Conservation (phyloP, 1,284 basidiomycete species). For the Sanghuangporus baumii region DNA sequence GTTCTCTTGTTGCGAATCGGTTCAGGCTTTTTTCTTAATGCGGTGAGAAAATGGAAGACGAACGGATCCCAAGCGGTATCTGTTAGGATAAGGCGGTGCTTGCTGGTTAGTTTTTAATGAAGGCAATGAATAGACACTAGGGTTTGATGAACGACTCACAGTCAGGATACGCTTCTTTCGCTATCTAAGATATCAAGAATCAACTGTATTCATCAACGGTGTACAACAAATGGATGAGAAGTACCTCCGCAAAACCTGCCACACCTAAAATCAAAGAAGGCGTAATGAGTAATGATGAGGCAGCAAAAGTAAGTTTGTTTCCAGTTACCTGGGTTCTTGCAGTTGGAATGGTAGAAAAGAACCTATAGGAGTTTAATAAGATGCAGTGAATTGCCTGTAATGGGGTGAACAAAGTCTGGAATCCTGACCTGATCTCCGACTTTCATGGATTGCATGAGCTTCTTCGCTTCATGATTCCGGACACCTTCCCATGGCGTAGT, state of each 20-base stretch:
- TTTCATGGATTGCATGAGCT: constrained; percentile 90
- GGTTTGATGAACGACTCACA: constrained; percentile 43
- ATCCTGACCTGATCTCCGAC: constrained; percentile 68
- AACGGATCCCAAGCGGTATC: constrained; percentile 88
- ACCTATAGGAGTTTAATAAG: constrained; percentile 34
- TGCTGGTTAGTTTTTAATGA: background rate
- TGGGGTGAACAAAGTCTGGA: background rate
- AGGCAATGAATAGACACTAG: constrained; percentile 3
- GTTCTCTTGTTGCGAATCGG: constrained; percentile 37
- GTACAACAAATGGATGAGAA: constrained; percentile 18
- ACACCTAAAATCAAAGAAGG: constrained; percentile 47
- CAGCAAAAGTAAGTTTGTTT: background rate
- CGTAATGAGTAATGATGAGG: background rate
- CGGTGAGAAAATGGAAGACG: constrained; percentile 25
- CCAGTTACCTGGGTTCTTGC: constrained; percentile 73
- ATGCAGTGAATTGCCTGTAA: constrained; percentile 7
- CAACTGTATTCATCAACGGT: constrained; percentile 5
- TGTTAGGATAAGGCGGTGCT: constrained; percentile 29
- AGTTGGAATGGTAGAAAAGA: constrained; percentile 90
- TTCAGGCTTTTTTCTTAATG: constrained; percentile 10
- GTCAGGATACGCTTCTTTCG: constrained; percentile 85
- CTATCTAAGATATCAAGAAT: constrained; percentile 42
- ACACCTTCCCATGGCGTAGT: constrained; percentile 90
- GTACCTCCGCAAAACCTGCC: constrained; percentile 76
- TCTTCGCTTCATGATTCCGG: constrained; percentile 87